phyloP scores from a whole-genome alignment of 306 rosid genomes.

The Prunus armeniaca region DNA sequence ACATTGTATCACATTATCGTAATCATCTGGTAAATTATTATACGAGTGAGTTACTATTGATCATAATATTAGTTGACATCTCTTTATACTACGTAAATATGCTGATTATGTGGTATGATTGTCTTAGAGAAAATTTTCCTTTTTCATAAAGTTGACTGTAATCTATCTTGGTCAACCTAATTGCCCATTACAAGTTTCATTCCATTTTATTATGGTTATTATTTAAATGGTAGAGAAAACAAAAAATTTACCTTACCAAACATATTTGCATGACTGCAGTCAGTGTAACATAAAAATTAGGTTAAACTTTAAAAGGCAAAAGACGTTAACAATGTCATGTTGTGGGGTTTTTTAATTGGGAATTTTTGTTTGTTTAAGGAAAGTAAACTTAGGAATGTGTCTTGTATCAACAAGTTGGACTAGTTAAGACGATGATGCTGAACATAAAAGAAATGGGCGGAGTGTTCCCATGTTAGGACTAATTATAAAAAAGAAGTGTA shows the following conservation, averaged over 20 bases:
- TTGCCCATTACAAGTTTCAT: no score
- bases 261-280: not conserved
- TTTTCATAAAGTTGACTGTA: not conserved
- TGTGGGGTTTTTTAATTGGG: not conserved
- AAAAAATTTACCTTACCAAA: not conserved
- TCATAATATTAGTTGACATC: no score
- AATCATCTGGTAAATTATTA: no score
- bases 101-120: no score
- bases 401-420: conserved; percentile 19
- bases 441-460: not conserved
- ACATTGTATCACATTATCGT: no score
- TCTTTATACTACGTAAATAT: no score
- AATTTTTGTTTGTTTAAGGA: conserved; percentile 9
- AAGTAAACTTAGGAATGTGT: conserved; percentile 7
- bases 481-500: not conserved
- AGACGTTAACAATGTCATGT: not conserved
- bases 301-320: not conserved
- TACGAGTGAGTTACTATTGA: no score
- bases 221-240: not conserved
- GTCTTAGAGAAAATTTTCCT: no score
- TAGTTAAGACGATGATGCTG: conserved; percentile 6
- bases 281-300: not conserved
- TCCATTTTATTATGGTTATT: not conserved
- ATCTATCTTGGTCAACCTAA: not conserved
- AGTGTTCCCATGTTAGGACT: not conserved